Evolutionary conservation across 2,329 filamentous ascomycete species (phyloP).

Genomic region (Reticulascus tulasneorum): DNA sequence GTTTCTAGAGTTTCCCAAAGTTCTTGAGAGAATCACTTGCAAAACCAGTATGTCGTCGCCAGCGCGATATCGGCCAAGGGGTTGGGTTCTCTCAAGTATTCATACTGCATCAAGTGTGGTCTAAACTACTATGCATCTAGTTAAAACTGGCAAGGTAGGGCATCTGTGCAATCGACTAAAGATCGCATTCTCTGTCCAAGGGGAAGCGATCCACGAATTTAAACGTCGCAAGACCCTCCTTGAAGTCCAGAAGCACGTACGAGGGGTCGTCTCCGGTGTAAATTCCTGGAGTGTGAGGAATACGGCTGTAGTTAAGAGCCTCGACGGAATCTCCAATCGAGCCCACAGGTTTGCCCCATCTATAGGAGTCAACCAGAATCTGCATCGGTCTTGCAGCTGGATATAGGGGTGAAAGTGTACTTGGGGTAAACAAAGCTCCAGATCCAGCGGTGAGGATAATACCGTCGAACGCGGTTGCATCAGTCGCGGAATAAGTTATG

Average conservation of each 20-base stretch:
- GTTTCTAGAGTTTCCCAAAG: too few species aligned
- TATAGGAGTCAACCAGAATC: conserved; percentile 59
- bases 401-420: conserved; percentile 59
- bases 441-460: conserved; percentile 57
- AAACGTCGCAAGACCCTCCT: conserved; percentile 58
- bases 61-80: too few species aligned
- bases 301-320: conserved; percentile 24
- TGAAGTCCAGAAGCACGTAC: conserved; percentile 40
- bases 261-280: conserved; percentile 30
- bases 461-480: conserved; percentile 59
- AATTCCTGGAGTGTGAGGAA: too few species aligned
- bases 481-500: conserved; percentile 61
- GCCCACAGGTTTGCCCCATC: conserved; percentile 67
- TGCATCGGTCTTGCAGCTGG: conserved; percentile 60
- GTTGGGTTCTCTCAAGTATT: too few species aligned
- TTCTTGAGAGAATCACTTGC: too few species aligned
- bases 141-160: too few species aligned
- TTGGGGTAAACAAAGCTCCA: conserved; percentile 44
- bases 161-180: too few species aligned
- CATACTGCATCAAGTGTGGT: too few species aligned
- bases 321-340: conserved; percentile 32
- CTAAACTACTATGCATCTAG: too few species aligned
- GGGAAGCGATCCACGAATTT: conserved; percentile 64
- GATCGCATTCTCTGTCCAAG: conserved; percentile 35
- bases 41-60: too few species aligned